Percentiles rank a stretch among this genome's conserved stretches.
These are phyloP conservation scores for Saccharum hybrid DNA, from an alignment of 202 grass and related monocot genomes.

Conservation along the genomic window DNA sequence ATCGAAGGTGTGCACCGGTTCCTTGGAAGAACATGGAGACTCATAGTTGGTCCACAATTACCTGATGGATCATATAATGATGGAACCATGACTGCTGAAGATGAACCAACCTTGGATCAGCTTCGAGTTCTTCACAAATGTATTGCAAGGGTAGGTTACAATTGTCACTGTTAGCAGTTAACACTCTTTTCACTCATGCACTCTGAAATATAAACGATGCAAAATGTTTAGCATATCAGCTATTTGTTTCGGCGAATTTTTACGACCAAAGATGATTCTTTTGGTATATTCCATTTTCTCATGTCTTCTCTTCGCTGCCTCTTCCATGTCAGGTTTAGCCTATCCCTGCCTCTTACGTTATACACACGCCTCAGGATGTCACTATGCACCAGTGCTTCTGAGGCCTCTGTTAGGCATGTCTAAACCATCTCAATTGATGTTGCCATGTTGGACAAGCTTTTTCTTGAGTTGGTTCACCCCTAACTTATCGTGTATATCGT, in stretches of 20 bases:
- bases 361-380: background rate
- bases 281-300: background rate
- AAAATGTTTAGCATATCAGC: background rate
- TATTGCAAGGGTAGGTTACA: slow-evolving; percentile 74
- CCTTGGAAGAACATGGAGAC: slow-evolving; percentile 91
- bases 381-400: background rate
- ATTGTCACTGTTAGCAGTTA: slow-evolving; percentile 13
- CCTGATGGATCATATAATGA: slow-evolving; percentile 76
- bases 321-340: background rate
- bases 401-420: background rate
- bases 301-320: background rate
- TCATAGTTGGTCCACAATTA: slow-evolving; percentile 74
- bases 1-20: slow-evolving; percentile 96
- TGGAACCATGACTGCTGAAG: slow-evolving; percentile 58
- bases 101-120: slow-evolving; percentile 76
- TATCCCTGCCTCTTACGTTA: background rate
- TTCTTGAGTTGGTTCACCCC: background rate
- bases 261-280: background rate
- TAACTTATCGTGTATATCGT: background rate
- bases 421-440: background rate
- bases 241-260: background rate
- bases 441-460: background rate
- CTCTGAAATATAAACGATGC: slow-evolving; percentile 22
- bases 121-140: slow-evolving; percentile 89
- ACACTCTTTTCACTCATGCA: slow-evolving; percentile 2